Percentiles rank a stretch among this genome's conserved stretches.
phyloP scores from a whole-genome alignment of 2,329 filamentous ascomycete genomes.

The Aspergillus jensenii region DNA sequence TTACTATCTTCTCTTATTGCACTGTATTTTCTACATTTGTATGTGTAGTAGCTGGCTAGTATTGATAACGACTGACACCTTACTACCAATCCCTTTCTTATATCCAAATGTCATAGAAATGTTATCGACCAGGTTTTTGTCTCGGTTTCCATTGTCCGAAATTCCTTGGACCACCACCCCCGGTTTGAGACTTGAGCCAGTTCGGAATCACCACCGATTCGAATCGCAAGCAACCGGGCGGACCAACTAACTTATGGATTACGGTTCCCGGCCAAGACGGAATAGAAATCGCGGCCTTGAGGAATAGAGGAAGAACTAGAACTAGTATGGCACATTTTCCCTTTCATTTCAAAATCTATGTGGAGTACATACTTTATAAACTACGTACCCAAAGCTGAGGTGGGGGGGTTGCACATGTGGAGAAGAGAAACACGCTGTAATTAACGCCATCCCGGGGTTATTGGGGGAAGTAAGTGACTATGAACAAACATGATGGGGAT shows the following conservation, averaged over 20 bases:
- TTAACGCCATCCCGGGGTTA: background rate
- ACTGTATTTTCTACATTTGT: background rate
- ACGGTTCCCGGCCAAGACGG: too few relatives aligned
- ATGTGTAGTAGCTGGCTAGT: background rate
- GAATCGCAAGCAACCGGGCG: too few relatives aligned
- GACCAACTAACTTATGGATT: too few relatives aligned
- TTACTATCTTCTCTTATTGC: background rate
- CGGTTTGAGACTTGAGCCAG: too few relatives aligned
- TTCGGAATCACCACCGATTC: too few relatives aligned
- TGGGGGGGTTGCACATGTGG: background rate
- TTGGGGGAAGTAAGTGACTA: background rate
- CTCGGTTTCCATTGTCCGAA: too few relatives aligned
- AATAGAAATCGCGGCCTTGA: too few relatives aligned
- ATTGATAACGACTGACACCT: background rate
- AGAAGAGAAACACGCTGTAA: background rate
- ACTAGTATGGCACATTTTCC: background rate
- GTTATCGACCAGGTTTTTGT: too few relatives aligned
- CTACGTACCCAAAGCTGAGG: too few relatives aligned
- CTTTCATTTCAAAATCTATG: conserved; percentile 2
- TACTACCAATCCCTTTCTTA: background rate
- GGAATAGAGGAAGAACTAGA: background rate
- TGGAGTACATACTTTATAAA: too few relatives aligned
- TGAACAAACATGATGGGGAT: background rate
- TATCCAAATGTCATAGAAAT: background rate
- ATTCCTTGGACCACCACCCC: too few relatives aligned